Base-by-base conservation (phyloP, 148 eudicot species). In the Pouteria glomerata region DNA sequence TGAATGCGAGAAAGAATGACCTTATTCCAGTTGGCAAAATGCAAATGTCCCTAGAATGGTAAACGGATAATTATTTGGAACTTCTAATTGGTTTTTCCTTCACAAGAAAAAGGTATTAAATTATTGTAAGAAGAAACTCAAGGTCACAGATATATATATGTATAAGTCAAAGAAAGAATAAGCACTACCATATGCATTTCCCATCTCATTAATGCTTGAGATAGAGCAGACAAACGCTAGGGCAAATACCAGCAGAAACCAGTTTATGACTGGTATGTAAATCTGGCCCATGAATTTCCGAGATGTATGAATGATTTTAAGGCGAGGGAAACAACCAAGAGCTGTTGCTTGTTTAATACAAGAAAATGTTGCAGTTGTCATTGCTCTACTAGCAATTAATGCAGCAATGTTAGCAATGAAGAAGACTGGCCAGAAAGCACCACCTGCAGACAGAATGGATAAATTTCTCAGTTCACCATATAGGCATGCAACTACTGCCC, bases 301-400 rank as follows among this genome's bases (percentile, higher is more conserved):
- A 74, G 99, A 95, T 16, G 99, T 91, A 76, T 95, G 99, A 63
- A 95, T 81, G 66, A 95, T 91, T 82, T 95, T 95, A 48, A 95
- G 97, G 71, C 96, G 91, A 77, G 99, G 99, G 79, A 95, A 95
- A 79, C 99, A 95, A 79, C 99, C 97, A 68, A 95, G 96, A 6
- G 90, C 85, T 65, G 87, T 87, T 63, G 99, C 88, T 85, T 95
- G 99, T 81, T 95, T 95, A 64, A 95, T 88, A 79, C 99, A 95
- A 53, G 99, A 91, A 81, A 95, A 95, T 37, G 97, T 91, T 65
- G 99, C 99, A 16, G 94, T 92, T 56, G 96, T 95, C 96, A 89
- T 95, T 58, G 96, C 81, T 73, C 99, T 82, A 82, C 97, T 95
- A 67, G 99, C 97, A 77, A 95, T 95, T 77, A 95, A 71, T 63